A percentile compares a stretch with the other conserved stretches of the same genome.
Evolutionary conservation across 257 asterid species (phyloP).

Genomic region (Phtheirospermum japonicum): DNA sequence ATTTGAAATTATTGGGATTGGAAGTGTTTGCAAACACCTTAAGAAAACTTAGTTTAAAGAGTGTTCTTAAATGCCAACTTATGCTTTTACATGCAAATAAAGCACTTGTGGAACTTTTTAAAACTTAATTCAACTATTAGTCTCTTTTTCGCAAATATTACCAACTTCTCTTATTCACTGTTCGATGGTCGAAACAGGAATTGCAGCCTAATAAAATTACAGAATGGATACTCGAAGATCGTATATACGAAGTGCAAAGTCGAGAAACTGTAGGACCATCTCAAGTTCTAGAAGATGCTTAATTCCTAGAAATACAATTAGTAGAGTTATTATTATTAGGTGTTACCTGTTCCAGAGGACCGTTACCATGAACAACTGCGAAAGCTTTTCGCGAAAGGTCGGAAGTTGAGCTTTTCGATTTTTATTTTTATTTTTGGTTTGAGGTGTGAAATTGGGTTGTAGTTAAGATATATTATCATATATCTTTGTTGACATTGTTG

Average conservation of each 20-base stretch:
- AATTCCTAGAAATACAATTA: not conserved
- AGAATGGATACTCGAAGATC: slow-evolving; percentile 33
- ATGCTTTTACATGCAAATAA: not conserved
- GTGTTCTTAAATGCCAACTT: too few relatives aligned
- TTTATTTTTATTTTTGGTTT: slow-evolving; percentile 31
- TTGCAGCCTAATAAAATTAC: slow-evolving; percentile 57
- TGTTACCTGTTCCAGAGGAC: slow-evolving; percentile 5
- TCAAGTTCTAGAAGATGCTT: slow-evolving; percentile 28
- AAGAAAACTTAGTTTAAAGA: too few relatives aligned
- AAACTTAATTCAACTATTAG: too few relatives aligned
- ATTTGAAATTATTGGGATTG: too few relatives aligned
- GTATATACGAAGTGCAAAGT: slow-evolving; percentile 34
- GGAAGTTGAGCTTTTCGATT: slow-evolving; percentile 26
- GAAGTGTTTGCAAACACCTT: not conserved
- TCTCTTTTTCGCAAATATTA: too few relatives aligned
- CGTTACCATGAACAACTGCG: slow-evolving; percentile 33
- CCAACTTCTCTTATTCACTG: not conserved
- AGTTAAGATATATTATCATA: slow-evolving; percentile 32
- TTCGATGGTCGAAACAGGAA: slow-evolving; percentile 44
- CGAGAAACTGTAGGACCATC: slow-evolving; percentile 30
- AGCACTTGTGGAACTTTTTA: too few relatives aligned
- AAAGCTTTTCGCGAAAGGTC: slow-evolving; percentile 39
- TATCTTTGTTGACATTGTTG: slow-evolving; percentile 33
- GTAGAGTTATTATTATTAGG: slow-evolving; percentile 37
- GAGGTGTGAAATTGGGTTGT: slow-evolving; percentile 42